Evolutionary conservation across 805 yeast species (phyloP), one percentile per base, ranked within the genome.

Genomic region (Cyberlindnera subsufficiens): DNA sequence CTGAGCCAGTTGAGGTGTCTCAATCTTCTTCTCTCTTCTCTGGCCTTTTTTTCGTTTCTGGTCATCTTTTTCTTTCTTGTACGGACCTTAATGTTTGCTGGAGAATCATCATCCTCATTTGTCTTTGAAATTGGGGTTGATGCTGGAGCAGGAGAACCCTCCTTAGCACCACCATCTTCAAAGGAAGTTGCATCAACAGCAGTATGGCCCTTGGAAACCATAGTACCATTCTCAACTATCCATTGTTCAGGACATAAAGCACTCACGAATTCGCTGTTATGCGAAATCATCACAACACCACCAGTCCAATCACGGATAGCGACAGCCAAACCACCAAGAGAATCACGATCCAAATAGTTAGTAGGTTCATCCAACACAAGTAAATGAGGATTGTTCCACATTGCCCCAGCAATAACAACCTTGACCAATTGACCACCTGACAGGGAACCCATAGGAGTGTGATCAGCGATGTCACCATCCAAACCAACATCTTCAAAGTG

Each of bases 361-460:
- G 98, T 91, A 64, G 99, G 99, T 77, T 91, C 99, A 68, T 91
- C 99, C 48, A 91, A 75, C 35, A 91, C 99, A 51, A 91, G 77
- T 66, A 91, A 77, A 66, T 91, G 99, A 16, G 99, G 99, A 63
- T 91, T 93, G 69, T 93, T 91, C 99, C 99, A 91, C 93, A 91
- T 91, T 51, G 98, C 97, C 68, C 98, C 99, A 13, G 98, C 98
- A 71, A 91, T 91, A 47, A 91, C 99, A 50, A 91, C 98, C 68
- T 91, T 91, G 47, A 91, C 99, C 63, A 91, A 77, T 71, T 91
- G 99, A 58, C 99, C 99, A 64, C 99, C 99, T 20, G 97, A 89
- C 51, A 91, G 74, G 6, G 96, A 87, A 19, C 98, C 97, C 77
- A 91, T 72, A 42, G 96, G 96, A 16, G 97, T 91, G 66, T 91